Evolutionary conservation across 805 yeast species (phyloP), one percentile per base, ranked within the genome.

Genomic region (Wickerhamiella shivajii): DNA sequence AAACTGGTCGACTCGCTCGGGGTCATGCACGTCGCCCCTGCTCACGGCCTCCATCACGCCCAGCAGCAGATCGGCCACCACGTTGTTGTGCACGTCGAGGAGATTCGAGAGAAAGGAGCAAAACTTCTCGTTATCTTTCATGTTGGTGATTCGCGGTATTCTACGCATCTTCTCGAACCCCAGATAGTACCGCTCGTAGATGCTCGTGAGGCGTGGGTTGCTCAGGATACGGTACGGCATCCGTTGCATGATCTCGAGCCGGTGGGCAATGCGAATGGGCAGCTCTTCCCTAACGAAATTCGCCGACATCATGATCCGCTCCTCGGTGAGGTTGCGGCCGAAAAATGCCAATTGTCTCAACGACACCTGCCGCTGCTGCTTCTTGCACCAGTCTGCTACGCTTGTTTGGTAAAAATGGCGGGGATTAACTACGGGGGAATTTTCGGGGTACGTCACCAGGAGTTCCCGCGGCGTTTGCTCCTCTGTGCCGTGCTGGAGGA

Each of bases 311-410:
- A 87, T 59, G 31, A 87, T 64, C 56, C 85, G 84, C 23, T 75
- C 80, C 43, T 70, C 71, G 10, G 83, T 78, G 33, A 87, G 55
- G 22, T 67, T 68, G 45, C 76, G 75, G 29, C 95, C 96, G 51
- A 77, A 87, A 26, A 83, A 83, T 2, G 95, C 94, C 44, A 87
- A 56, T 47, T 87, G 96, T 33, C 81, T 63, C n/a, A 90, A 54
- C 1, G 94, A 76, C 15, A 87, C 92, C 0, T 97, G 94, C 51
- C 81, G 83, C 0, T 94, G 85, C n/a, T 59, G 51, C 42, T 72
- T 68, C 31, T 67, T 61, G 26, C 72, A 61, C 69, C 78, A 80
- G 23, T 64, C 63, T 47, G 70, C 55, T 38, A 83, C 59, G 4
- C 75, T 69, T 14, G 74, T 71, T 45, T 84, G 96, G 51, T 81